Percentiles rank a stretch among this genome's conserved stretches.
phyloP scores from a whole-genome alignment of 805 yeast genomes.

The Wickerhamiella sergipiensis region DNA sequence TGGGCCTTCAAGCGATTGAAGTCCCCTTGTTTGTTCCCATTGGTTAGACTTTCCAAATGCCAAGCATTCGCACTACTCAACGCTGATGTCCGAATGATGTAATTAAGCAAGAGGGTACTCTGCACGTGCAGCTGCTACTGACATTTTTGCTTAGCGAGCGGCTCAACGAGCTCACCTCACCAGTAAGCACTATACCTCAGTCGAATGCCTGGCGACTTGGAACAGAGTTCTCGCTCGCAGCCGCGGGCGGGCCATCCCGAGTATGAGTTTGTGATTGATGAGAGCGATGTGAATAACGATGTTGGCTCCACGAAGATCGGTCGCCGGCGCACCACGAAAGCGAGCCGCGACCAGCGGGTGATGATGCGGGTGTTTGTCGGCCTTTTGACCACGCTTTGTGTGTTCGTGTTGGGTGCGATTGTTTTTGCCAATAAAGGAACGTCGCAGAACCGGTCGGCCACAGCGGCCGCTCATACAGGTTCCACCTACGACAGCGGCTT shows the following conservation, averaged over 20 bases:
- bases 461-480: slow-evolving; percentile 28
- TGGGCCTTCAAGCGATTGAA: too few species aligned
- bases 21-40: too few species aligned
- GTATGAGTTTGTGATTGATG: slow-evolving; percentile 7
- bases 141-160: neutral
- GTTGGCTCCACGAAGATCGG: neutral
- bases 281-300: neutral
- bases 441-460: slow-evolving; percentile 11
- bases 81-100: neutral
- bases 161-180: neutral
- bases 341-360: neutral
- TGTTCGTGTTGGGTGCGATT: slow-evolving; percentile 5
- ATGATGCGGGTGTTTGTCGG: slow-evolving; percentile 4
- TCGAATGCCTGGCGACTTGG: neutral
- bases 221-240: slow-evolving; percentile 1
- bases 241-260: neutral
- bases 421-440: slow-evolving; percentile 4
- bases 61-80: too few species aligned
- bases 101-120: neutral
- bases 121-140: too few species aligned
- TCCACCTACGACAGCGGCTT: slow-evolving; percentile 23
- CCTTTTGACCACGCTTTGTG: slow-evolving; percentile 2
- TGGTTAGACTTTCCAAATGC: too few species aligned
- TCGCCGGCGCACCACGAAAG: neutral
- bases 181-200: neutral